Conservation (phyloP, 345 rosid genomes). For the Ceriops tagal region DNA sequence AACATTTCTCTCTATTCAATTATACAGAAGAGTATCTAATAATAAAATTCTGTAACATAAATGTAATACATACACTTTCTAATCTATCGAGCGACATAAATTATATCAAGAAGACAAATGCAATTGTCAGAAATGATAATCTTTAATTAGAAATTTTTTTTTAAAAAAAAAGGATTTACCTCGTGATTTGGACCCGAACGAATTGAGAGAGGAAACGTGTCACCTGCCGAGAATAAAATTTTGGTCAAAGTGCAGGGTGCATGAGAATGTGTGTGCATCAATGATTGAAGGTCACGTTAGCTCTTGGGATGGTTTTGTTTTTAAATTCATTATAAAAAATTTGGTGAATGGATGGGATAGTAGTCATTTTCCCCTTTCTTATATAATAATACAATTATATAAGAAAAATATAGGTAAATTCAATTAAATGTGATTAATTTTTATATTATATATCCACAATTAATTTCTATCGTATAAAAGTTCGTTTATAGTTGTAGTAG, state of each 20-base stretch:
- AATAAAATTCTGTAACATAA: neutral
- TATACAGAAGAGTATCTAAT: neutral
- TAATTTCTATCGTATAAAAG: no score
- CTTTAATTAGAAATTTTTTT: neutral
- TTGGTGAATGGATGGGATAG: no score
- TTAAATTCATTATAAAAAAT: no score
- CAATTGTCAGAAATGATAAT: neutral
- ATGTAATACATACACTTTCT: no score
- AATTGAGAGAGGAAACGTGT: conserved; percentile 1
- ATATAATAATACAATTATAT: no score
- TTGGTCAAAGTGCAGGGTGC: conserved; percentile 14
- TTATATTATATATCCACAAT: no score
- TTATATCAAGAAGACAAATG: neutral
- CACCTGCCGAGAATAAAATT: neutral
- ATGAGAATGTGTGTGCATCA: conserved; percentile 17
- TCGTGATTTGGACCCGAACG: neutral
- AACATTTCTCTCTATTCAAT: neutral
- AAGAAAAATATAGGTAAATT: no score
- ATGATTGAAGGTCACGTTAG: conserved; percentile 21
- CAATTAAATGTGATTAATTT: no score
- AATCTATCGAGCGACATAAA: no score
- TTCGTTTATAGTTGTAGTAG: no score
- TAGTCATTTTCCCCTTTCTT: no score
- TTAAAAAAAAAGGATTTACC: neutral
- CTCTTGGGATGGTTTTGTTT: no score